A percentile compares a stretch with the other conserved stretches of the same genome.
These are phyloP conservation scores for Haematococcus sp. DNA, from an alignment of 139 green algal species.

Conservation along the genomic window DNA sequence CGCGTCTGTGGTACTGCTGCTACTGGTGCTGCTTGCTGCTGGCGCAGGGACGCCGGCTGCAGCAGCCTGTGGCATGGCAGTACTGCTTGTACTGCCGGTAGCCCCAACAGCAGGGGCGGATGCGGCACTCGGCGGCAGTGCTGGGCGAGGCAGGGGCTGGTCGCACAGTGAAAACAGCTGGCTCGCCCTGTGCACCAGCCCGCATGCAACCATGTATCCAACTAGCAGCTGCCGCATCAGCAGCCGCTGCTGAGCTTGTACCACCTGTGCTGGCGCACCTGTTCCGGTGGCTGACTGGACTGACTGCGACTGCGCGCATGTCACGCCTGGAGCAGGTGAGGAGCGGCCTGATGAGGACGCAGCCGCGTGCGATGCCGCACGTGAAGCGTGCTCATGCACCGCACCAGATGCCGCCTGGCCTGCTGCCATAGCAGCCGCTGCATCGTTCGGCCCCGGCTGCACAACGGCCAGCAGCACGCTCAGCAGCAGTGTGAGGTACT, in stretches of 20 bases:
- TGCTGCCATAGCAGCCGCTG: too few species aligned
- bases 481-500: too few species aligned
- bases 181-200: slow-evolving; percentile 42
- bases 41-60: slow-evolving; percentile 1
- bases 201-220: slow-evolving; percentile 42
- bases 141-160: slow-evolving; percentile 18
- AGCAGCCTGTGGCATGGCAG: slow-evolving; percentile 15
- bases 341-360: too few species aligned
- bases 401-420: too few species aligned
- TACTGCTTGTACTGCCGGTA: background rate
- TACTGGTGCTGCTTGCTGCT: background rate
- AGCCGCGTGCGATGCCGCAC: too few species aligned
- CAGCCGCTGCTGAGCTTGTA: background rate
- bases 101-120: background rate
- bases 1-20: background rate
- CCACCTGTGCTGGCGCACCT: background rate
- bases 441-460: too few species aligned
- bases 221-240: slow-evolving; percentile 16
- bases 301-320: background rate
- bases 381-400: too few species aligned
- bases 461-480: too few species aligned
- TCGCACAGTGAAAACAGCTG: slow-evolving; percentile 65
- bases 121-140: background rate
- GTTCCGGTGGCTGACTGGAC: background rate
- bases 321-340: too few species aligned